phyloP scores from a whole-genome alignment of 768 basidiomycete genomes.

The Xerocomellus amylosporus region DNA sequence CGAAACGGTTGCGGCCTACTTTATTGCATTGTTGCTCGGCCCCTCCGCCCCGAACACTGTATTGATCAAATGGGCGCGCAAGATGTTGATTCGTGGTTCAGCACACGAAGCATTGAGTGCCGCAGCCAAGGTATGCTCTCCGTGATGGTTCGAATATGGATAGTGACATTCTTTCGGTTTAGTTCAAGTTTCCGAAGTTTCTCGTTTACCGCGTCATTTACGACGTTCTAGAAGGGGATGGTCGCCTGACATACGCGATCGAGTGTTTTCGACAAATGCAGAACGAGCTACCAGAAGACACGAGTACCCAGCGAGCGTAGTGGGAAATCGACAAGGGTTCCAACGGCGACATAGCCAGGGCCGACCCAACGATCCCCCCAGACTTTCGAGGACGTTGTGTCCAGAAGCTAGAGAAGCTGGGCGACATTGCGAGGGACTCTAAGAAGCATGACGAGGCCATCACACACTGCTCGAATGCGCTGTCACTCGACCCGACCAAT shows the following conservation, averaged over 20 bases:
- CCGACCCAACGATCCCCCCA: background rate
- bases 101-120: background rate
- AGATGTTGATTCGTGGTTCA: background rate
- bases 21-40: background rate
- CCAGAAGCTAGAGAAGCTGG: background rate
- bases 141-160: background rate
- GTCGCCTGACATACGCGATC: background rate
- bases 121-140: background rate
- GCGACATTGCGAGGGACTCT: background rate
- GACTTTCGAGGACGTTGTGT: slow-evolving; percentile 3
- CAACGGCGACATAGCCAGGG: background rate
- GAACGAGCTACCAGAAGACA: no score
- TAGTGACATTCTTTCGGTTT: background rate
- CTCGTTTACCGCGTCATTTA: background rate
- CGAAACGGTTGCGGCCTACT: background rate
- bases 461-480: background rate
- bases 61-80: background rate
- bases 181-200: slow-evolving; percentile 1
- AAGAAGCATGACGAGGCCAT: background rate
- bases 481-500: background rate
- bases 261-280: no score
- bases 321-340: background rate
- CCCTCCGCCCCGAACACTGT: background rate
- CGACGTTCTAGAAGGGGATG: background rate
- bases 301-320: no score